Percentiles rank a stretch among this genome's conserved stretches.
Conservation (phyloP, 805 yeast genomes). For the Alloascoidea africana region DNA sequence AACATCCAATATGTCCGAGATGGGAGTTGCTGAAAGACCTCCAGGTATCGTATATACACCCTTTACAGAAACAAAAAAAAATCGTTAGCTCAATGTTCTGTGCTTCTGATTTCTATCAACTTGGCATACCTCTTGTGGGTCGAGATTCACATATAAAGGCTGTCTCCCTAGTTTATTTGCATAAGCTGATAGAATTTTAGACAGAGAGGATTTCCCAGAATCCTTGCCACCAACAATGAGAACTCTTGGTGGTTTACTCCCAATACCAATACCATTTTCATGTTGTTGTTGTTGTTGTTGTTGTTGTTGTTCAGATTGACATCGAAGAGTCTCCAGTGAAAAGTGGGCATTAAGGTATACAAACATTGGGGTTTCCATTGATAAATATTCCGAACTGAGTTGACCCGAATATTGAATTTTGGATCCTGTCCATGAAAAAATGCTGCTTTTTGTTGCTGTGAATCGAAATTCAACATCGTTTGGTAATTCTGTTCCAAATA, state of each 20-base stretch:
- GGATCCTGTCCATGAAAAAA: conserved; percentile 56
- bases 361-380: conserved; percentile 58
- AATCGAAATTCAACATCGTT: conserved; percentile 46
- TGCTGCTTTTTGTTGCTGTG: conserved; percentile 34
- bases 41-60: conserved; percentile 75
- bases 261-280: conserved; percentile 11
- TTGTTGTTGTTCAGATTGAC: conserved; percentile 18
- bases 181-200: conserved; percentile 57
- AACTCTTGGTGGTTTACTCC: conserved; percentile 31
- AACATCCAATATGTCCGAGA: conserved; percentile 67
- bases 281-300: conserved; percentile 1
- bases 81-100: no score
- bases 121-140: conserved; percentile 63
- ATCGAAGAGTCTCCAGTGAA: conserved; percentile 46
- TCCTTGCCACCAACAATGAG: conserved; percentile 58
- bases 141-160: conserved; percentile 67
- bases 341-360: conserved; percentile 58
- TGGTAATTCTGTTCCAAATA: conserved; percentile 88
- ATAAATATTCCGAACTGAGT: conserved; percentile 33
- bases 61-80: conserved; percentile 11
- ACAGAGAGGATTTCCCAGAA: conserved; percentile 68
- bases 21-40: conserved; percentile 65
- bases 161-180: conserved; percentile 50
- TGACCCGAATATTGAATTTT: conserved; percentile 30
- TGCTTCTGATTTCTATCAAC: no score